Evolutionary conservation across 23 red algal species (phyloP).

Genomic region (Rhodosorus marinus): DNA sequence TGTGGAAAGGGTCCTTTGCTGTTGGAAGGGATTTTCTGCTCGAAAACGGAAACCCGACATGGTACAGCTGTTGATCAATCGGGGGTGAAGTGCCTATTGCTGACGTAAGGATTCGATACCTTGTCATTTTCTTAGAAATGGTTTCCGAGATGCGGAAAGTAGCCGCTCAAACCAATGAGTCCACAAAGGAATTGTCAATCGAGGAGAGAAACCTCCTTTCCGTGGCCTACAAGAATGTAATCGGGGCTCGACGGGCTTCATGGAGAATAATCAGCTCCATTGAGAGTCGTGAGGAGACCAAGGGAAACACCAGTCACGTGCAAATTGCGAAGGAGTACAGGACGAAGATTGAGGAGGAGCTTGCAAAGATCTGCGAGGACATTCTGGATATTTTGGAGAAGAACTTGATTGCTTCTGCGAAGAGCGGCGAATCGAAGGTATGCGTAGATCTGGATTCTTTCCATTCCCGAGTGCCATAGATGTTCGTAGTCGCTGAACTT

Average conservation of each 20-base stretch:
- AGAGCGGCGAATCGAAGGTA: constrained; percentile 67
- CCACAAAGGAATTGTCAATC: constrained; percentile 52
- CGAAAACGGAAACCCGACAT: no score
- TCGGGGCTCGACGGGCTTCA: constrained; percentile 84
- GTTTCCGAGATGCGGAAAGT: constrained; percentile 92
- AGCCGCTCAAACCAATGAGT: constrained; percentile 37
- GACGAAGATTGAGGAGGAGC: constrained; percentile 68
- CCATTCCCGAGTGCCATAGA: background rate
- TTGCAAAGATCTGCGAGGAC: constrained; percentile 79
- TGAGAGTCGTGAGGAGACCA: constrained; percentile 92
- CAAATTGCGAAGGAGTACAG: constrained; percentile 85
- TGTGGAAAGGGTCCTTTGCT: no score
- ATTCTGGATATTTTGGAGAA: constrained; percentile 84
- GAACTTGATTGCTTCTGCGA: constrained; percentile 84
- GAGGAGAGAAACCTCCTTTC: constrained; percentile 99
- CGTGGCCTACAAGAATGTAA: constrained; percentile 98
- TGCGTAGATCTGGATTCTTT: background rate
- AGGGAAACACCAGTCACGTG: constrained; percentile 74
- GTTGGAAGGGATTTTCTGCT: no score
- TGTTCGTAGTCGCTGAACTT: no score
- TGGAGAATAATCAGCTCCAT: constrained; percentile 99
- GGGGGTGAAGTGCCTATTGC: no score
- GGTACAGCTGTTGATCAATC: no score
- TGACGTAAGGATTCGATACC: no score
- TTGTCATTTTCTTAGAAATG: constrained; percentile 76